Evolutionary conservation across 78 protist genomes (phyloP).

Genomic region (Pigoraptor vietnamica): DNA sequence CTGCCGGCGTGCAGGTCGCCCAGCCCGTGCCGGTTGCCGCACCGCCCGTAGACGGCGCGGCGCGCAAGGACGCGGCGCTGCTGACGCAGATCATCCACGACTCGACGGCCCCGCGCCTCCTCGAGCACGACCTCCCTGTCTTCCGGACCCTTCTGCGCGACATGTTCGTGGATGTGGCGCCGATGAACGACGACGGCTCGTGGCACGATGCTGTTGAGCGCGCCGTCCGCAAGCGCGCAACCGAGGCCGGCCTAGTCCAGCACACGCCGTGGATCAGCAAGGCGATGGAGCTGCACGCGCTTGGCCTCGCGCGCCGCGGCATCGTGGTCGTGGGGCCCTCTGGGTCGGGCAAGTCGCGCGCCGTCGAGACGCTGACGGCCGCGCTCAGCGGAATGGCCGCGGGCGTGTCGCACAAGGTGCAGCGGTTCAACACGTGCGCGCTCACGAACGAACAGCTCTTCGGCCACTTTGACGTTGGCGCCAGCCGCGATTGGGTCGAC

Average conservation of each 20-base stretch:
- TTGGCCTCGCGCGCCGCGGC: not conserved
- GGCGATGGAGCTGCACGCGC: not conserved
- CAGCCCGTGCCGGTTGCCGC: not conserved
- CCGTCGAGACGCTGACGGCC: not conserved
- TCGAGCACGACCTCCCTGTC: not conserved
- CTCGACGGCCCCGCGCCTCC: not conserved
- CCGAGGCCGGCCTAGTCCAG: not conserved
- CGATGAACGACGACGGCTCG: not conserved
- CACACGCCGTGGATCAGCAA: not conserved
- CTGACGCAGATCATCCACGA: not conserved
- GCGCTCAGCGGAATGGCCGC: not conserved
- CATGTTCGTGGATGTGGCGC: not conserved
- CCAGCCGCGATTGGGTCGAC: constrained; percentile 97
- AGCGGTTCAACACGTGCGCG: not conserved
- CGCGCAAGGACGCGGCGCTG: not conserved
- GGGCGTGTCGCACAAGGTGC: not conserved
- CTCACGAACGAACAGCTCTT: not conserved
- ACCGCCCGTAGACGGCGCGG: not conserved
- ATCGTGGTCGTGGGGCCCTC: not conserved
- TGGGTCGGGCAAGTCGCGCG: not conserved
- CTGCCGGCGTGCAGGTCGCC: not conserved
- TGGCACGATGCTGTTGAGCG: not conserved
- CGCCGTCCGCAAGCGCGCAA: not conserved
- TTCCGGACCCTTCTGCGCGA: not conserved
- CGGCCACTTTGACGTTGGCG: constrained; percentile 46